A percentile compares a stretch with the other conserved stretches of the same genome.
phyloP scores from a whole-genome alignment of 139 green algal species.

The Mychonastes homosphaera region DNA sequence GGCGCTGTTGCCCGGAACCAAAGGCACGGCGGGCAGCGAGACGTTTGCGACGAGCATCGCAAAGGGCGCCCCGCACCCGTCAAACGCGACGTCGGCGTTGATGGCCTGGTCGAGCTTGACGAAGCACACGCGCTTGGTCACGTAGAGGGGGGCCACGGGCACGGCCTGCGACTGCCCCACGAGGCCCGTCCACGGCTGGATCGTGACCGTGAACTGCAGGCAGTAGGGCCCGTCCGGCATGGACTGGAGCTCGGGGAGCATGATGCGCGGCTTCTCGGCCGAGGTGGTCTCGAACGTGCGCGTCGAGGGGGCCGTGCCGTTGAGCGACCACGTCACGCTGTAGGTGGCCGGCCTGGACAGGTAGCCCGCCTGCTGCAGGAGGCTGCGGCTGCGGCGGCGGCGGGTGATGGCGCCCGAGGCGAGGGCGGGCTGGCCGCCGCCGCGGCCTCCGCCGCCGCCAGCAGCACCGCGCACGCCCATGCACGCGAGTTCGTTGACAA shows the following conservation, averaged over 20 bases:
- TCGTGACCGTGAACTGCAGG: conserved; percentile 2
- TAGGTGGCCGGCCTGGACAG: background rate
- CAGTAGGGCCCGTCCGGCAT: conserved; percentile 14
- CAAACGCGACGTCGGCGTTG: conserved; percentile 2
- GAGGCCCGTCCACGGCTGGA: conserved; percentile 5
- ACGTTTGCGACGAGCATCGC: background rate
- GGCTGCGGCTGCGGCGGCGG: no score
- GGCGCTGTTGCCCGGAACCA: background rate
- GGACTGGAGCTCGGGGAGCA: background rate
- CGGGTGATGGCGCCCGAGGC: background rate
- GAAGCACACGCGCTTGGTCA: conserved; percentile 14
- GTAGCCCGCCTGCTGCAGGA: background rate
- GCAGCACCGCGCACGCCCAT: background rate
- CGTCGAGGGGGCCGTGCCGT: background rate
- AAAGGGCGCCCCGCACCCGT: conserved; percentile 9
- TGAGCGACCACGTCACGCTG: background rate
- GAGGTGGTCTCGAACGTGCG: background rate
- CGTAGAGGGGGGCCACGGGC: background rate
- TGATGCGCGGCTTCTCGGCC: background rate
- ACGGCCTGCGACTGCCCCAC: background rate
- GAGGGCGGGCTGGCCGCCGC: background rate
- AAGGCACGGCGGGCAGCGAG: background rate
- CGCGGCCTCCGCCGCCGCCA: background rate
- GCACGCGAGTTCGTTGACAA: no score
- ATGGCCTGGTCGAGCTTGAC: conserved; percentile 15